These are phyloP conservation scores for Dinochytrium kinnereticum DNA, from an alignment of 371 early-diverging fungal species.

Conservation along the genomic window DNA sequence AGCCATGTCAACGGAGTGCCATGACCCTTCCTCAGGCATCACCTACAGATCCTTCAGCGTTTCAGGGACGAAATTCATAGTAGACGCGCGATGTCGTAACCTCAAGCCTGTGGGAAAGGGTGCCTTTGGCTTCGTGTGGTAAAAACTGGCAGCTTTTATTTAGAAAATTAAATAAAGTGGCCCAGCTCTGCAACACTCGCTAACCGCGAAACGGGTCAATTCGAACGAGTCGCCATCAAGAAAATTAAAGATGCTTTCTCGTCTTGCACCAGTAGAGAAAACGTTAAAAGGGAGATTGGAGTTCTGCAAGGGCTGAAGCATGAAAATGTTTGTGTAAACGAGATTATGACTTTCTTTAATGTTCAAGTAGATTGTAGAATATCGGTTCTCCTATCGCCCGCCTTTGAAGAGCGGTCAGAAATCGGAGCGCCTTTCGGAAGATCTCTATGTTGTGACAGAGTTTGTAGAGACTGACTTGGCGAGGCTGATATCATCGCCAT, in stretches of 20 bases:
- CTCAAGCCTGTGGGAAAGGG: background rate
- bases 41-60: constrained; percentile 6
- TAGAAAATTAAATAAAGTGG: no score
- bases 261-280: background rate
- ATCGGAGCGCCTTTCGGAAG: background rate
- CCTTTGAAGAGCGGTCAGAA: background rate
- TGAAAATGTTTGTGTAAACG: constrained; percentile 6
- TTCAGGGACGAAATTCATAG: background rate
- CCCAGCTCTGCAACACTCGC: no score
- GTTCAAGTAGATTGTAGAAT: background rate
- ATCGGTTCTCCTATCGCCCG: background rate
- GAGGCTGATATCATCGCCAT: background rate
- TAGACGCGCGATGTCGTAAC: background rate
- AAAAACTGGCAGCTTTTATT: no score
- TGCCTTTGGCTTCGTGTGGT: constrained; percentile 16
- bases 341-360: background rate
- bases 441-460: constrained; percentile 10
- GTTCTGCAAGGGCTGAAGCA: background rate
- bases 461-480: background rate
- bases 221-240: constrained; percentile 19
- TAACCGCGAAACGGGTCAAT: background rate
- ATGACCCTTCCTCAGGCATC: background rate
- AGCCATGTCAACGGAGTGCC: background rate
- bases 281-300: background rate
- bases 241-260: background rate